Conservation (phyloP, 2,329 filamentous ascomycete species). For the Scorias spongiosa region DNA sequence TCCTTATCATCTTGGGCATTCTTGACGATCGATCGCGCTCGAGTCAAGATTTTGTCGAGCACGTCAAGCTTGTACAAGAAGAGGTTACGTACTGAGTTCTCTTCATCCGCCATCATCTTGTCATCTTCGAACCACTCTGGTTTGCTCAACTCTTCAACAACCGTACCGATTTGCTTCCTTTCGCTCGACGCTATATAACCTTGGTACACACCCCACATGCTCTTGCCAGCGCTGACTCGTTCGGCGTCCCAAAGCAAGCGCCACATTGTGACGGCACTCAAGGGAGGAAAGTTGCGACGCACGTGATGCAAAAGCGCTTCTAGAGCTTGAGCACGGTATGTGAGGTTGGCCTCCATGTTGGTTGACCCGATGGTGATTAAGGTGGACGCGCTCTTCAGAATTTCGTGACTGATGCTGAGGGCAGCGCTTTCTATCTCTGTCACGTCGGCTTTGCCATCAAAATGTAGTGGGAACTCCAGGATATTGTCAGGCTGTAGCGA, state of each 20-base stretch:
- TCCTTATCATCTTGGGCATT: slow-evolving; percentile 3
- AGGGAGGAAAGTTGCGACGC: slow-evolving; percentile 43
- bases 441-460: slow-evolving; percentile 30
- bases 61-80: background rate
- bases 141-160: slow-evolving; percentile 11
- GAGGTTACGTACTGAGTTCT: background rate
- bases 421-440: slow-evolving; percentile 65
- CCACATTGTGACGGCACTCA: slow-evolving; percentile 61
- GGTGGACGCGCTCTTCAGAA: slow-evolving; percentile 60
- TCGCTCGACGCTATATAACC: slow-evolving; percentile 33
- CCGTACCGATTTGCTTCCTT: slow-evolving; percentile 1
- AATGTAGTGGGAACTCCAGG: slow-evolving; percentile 59
- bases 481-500: slow-evolving; percentile 60
- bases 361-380: slow-evolving; percentile 55
- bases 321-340: slow-evolving; percentile 56
- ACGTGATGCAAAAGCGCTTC: slow-evolving; percentile 61
- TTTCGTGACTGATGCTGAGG: slow-evolving; percentile 61
- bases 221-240: slow-evolving; percentile 65
- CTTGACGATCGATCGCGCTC: background rate
- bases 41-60: background rate
- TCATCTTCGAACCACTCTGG: slow-evolving; percentile 33
- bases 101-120: background rate
- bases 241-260: slow-evolving; percentile 77
- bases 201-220: slow-evolving; percentile 72
- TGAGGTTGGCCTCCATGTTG: slow-evolving; percentile 69